Evolutionary conservation across 768 basidiomycete genomes (phyloP).

Genomic region (Psilocybe sp.): DNA sequence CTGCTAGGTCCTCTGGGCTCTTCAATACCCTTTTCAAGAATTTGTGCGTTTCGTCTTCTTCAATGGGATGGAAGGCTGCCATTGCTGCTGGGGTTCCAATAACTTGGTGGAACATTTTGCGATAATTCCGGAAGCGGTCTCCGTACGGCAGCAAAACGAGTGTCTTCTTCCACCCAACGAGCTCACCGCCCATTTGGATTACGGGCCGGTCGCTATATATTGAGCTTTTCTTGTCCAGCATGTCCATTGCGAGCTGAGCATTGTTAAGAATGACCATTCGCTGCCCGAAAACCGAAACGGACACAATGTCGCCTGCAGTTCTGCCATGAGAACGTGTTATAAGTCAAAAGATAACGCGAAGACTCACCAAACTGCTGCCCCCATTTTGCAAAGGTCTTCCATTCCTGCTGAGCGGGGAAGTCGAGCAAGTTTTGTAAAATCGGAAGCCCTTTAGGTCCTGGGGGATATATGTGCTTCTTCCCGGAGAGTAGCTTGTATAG

Average conservation of each 20-base stretch:
- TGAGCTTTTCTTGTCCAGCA: slow-evolving; percentile 50
- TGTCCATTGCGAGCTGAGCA: slow-evolving; percentile 35
- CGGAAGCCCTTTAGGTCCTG: slow-evolving; percentile 43
- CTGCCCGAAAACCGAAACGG: slow-evolving; percentile 44
- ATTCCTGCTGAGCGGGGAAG: slow-evolving; percentile 44
- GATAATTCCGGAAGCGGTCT: slow-evolving; percentile 36
- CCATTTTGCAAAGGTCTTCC: slow-evolving; percentile 45
- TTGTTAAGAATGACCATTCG: slow-evolving; percentile 45
- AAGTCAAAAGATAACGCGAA: not conserved
- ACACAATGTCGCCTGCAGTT: slow-evolving; percentile 40
- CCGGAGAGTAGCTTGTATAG: too few relatives aligned
- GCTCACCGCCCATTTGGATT: slow-evolving; percentile 38
- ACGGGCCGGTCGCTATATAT: slow-evolving; percentile 56
- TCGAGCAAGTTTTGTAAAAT: slow-evolving; percentile 47
- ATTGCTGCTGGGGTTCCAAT: slow-evolving; percentile 37
- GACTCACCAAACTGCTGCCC: slow-evolving; percentile 39
- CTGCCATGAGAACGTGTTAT: not conserved
- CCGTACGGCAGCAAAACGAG: slow-evolving; percentile 35
- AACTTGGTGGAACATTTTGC: slow-evolving; percentile 37
- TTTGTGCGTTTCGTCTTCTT: slow-evolving; percentile 35
- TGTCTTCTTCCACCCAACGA: slow-evolving; percentile 38
- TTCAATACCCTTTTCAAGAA: slow-evolving; percentile 37
- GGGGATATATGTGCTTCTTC: slow-evolving; percentile 23
- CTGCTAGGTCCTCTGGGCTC: slow-evolving; percentile 29
- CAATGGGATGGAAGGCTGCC: slow-evolving; percentile 34